These are phyloP conservation scores for Multifurca ochricompacta DNA, from an alignment of 768 basidiomycete genomes.

Conservation along the genomic window DNA sequence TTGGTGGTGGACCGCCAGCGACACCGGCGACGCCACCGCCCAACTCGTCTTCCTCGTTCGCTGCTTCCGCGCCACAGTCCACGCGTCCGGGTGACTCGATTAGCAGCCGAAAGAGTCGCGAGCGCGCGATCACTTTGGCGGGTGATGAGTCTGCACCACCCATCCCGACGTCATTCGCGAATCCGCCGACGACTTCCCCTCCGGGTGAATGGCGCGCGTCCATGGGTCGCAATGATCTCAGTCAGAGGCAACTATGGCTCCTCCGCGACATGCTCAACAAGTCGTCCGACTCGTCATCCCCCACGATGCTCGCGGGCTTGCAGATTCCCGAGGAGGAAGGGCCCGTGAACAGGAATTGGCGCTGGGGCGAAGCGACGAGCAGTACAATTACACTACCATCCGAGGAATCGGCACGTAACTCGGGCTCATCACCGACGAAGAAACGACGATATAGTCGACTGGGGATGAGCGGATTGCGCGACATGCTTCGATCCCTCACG, in stretches of 20 bases:
- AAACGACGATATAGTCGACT: constrained; percentile 49
- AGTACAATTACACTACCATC: constrained; percentile 74
- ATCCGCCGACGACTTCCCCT: constrained; percentile 30
- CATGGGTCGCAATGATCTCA: constrained; percentile 77
- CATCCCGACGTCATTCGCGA: constrained; percentile 20
- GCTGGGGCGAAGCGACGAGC: constrained; percentile 67
- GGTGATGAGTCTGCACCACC: constrained; percentile 50
- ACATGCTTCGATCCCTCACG: constrained; percentile 65
- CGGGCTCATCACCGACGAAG: constrained; percentile 29
- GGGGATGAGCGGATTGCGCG: constrained; percentile 65
- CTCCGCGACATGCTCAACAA: constrained; percentile 72
- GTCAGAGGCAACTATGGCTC: constrained; percentile 69
- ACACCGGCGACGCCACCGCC: constrained; percentile 20
- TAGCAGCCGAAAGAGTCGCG: constrained; percentile 38
- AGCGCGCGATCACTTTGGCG: constrained; percentile 65
- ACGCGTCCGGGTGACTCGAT: constrained; percentile 23
- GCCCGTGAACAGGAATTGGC: constrained; percentile 54
- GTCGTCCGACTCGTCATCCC: constrained; percentile 33
- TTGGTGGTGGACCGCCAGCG: constrained; percentile 53
- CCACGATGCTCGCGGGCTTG: constrained; percentile 22
- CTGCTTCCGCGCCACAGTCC: constrained; percentile 32
- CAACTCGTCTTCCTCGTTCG: constrained; percentile 13
- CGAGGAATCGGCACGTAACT: constrained; percentile 42
- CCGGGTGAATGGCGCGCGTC: constrained; percentile 62
- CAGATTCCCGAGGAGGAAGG: constrained; percentile 31